Evolutionary conservation across 1,284 basidiomycete species (phyloP), one percentile per base, ranked within the genome.

Genomic region (Fereydounia khargensis): DNA sequence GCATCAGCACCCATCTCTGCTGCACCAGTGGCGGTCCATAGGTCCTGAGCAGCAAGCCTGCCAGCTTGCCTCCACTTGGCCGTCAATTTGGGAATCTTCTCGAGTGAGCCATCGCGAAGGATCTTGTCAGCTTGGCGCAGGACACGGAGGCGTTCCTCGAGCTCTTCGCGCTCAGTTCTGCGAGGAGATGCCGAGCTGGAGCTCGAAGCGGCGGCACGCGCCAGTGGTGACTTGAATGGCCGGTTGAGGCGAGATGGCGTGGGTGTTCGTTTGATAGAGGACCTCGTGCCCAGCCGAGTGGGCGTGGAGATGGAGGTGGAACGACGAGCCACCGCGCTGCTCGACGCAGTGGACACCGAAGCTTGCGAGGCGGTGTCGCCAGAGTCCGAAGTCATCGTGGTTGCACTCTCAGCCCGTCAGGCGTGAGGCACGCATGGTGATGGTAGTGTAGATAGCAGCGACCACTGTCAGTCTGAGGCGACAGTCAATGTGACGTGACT

Each of bases 31-130:
- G 53, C 31, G 38, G 36, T 52, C 58, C 58, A 62, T 2, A 62
- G 44, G 17, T 62, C 58, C 27, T 50, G 46, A 3, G 58, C 53
- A 3, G 58, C 58, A 16, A 41, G 3, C 19, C 53, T 51, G 7
- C 58, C 58, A 3, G 58, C 58, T 37, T 57, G 39, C 6, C 53
- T 42, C 58, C 58, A 62, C 32, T 40, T 43, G 9, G 39, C 40
- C 6, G 50, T 62, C 10, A 49, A 41, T 18, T 43, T 19, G 4
- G 58, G 58, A 16, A 62, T 37, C 5, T 34, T 39, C 5, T 35
- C 18, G 20, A 62, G 42, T 1, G 49, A 37, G 4, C 35, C 24
- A 4, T 56, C 46, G 18, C 50, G 43, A 7, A 62, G 20, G 17
- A 47, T 55, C 34, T 57, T 52, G 28, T 52, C 47, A 14, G 53